These are phyloP conservation scores for Leccinum arenicola DNA, from an alignment of 768 basidiomycete genomes.

Conservation along the genomic window DNA sequence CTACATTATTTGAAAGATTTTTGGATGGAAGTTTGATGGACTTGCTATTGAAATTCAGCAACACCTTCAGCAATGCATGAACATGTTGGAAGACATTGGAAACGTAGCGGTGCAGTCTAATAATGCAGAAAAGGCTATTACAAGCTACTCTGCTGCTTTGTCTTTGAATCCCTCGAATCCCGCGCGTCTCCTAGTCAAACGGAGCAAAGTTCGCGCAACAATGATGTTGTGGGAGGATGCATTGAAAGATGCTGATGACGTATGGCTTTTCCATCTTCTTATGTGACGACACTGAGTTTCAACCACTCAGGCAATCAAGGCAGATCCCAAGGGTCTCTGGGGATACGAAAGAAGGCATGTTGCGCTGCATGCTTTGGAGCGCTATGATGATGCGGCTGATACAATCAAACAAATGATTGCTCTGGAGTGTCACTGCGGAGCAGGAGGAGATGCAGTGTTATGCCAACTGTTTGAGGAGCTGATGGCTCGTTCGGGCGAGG, in stretches of 20 bases:
- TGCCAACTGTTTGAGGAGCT: too few relatives aligned
- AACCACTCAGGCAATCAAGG: not conserved
- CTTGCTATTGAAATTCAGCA: not conserved
- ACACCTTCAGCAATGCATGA: not conserved
- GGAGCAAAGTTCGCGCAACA: not conserved
- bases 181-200: slow-evolving; percentile 5
- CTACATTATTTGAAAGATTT: not conserved
- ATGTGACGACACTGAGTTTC: not conserved
- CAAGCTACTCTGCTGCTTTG: too few relatives aligned
- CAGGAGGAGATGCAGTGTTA: too few relatives aligned
- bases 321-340: too few relatives aligned
- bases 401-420: too few relatives aligned
- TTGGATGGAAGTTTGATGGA: slow-evolving; percentile 14
- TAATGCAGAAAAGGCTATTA: not conserved
- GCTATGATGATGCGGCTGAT: too few relatives aligned
- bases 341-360: too few relatives aligned
- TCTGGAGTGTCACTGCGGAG: too few relatives aligned
- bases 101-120: not conserved
- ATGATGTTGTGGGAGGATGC: slow-evolving; percentile 3
- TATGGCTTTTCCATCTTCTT: too few relatives aligned
- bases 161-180: not conserved
- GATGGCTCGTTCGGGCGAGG: too few relatives aligned
- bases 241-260: slow-evolving; percentile 1
- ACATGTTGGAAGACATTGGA: not conserved
- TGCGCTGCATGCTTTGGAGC: too few relatives aligned